These are phyloP conservation scores for Rhodotorula graminis DNA, from an alignment of 768 basidiomycete species.

Conservation along the genomic window DNA sequence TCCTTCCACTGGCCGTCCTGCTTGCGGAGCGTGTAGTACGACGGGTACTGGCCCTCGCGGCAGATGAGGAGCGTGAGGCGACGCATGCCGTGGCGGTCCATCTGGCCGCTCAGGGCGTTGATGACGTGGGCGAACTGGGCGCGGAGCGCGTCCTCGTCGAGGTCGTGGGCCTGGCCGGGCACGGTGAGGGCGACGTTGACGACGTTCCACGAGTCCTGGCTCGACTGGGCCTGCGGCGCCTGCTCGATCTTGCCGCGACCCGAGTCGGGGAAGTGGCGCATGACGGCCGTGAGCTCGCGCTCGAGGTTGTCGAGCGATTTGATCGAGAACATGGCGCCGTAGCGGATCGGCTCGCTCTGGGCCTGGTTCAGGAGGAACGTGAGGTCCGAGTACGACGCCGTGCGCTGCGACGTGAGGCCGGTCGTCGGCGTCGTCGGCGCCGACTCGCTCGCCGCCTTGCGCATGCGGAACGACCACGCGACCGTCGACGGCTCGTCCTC, in stretches of 20 bases:
- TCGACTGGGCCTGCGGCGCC: constrained; percentile 48
- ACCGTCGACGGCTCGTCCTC: constrained; percentile 72
- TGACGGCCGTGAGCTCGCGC: constrained; percentile 35
- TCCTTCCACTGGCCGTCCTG: constrained; percentile 72
- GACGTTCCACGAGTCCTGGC: constrained; percentile 72
- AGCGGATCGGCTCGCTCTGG: constrained; percentile 81
- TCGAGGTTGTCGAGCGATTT: constrained; percentile 51
- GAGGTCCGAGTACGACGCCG: constrained; percentile 91
- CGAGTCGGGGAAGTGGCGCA: constrained; percentile 65
- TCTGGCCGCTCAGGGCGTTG: constrained; percentile 61
- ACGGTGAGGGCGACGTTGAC: constrained; percentile 88
- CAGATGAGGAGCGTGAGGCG: constrained; percentile 89
- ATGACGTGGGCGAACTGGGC: constrained; percentile 63
- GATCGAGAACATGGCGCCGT: constrained; percentile 88
- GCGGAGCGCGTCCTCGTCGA: constrained; percentile 69
- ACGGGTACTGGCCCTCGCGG: constrained; percentile 82
- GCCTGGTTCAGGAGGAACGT: constrained; percentile 83
- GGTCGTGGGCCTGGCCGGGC: constrained; percentile 58
- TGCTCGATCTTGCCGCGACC: constrained; percentile 53
- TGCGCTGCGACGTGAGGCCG: constrained; percentile 51
- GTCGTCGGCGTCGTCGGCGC: constrained; percentile 71
- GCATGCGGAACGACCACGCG: constrained; percentile 93
- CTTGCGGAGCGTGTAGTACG: constrained; percentile 86
- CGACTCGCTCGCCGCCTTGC: constrained; percentile 65
- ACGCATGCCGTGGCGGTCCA: constrained; percentile 74